Conservation (phyloP, 2,329 filamentous ascomycete genomes). For the Dactylonectria macrodidyma region DNA sequence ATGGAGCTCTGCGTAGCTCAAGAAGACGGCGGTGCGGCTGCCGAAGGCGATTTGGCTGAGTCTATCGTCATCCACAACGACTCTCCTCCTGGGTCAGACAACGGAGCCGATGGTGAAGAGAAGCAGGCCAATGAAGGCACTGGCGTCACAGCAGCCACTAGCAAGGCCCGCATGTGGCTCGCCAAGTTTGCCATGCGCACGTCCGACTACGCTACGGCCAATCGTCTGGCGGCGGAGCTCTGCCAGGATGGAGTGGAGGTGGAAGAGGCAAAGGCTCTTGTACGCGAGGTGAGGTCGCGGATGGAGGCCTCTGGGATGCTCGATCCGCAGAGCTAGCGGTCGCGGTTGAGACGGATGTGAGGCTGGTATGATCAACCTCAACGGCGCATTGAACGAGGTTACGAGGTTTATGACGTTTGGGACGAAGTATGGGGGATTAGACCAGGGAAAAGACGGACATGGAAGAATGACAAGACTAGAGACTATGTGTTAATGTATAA, state of each 20-base stretch:
- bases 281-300: slow-evolving; percentile 86
- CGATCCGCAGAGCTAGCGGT: slow-evolving; percentile 43
- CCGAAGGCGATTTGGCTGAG: slow-evolving; percentile 60
- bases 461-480: neutral
- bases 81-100: slow-evolving; percentile 59
- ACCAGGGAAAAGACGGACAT: neutral
- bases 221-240: slow-evolving; percentile 88
- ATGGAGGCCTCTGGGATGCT: slow-evolving; percentile 68
- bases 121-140: slow-evolving; percentile 69
- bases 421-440: neutral
- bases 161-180: slow-evolving; percentile 94
- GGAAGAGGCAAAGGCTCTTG: slow-evolving; percentile 94
- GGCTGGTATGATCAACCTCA: neutral
- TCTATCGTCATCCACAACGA: slow-evolving; percentile 71
- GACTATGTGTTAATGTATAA: neutral
- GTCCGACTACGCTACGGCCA: slow-evolving; percentile 82
- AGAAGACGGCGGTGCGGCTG: slow-evolving; percentile 78
- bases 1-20: slow-evolving; percentile 97
- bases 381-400: slow-evolving; percentile 15
- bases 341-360: slow-evolving; percentile 27
- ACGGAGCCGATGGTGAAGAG: slow-evolving; percentile 54
- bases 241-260: slow-evolving; percentile 97
- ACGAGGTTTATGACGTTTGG: slow-evolving; percentile 25
- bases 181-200: slow-evolving; percentile 84
- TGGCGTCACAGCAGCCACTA: slow-evolving; percentile 92